Percentiles rank a stretch among this genome's conserved stretches.
These are phyloP conservation scores for Cornus controversa DNA, from an alignment of 148 eudicot species.

Conservation along the genomic window DNA sequence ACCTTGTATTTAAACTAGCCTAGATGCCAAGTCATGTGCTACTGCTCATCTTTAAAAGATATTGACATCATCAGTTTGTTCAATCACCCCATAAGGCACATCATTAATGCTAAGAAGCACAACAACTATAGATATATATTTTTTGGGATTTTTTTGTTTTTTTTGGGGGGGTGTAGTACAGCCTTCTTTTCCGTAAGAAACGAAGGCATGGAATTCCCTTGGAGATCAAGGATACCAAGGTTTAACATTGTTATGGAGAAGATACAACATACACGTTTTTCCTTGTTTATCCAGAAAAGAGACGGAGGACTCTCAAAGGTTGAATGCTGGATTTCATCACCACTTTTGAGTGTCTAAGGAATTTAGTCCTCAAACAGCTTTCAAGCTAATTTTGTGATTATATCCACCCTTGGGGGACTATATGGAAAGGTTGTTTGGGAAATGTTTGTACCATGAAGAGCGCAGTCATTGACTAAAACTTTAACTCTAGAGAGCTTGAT, in stretches of 20 bases:
- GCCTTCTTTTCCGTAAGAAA: background rate
- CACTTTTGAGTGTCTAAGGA: background rate
- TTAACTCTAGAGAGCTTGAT: background rate
- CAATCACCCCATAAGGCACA: no score
- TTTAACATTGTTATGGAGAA: background rate
- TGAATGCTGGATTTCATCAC: slow-evolving; percentile 2
- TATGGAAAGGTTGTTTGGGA: no score
- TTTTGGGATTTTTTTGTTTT: no score
- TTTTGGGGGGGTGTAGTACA: background rate
- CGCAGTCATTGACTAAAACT: background rate
- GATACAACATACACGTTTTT: background rate
- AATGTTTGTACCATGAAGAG: no score
- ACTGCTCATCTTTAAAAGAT: no score
- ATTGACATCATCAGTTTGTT: no score
- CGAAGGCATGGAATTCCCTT: background rate
- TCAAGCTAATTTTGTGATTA: background rate
- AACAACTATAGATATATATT: no score
- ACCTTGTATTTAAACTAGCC: no score
- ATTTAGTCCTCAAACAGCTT: slow-evolving; percentile 2
- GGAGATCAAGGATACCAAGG: slow-evolving; percentile 2
- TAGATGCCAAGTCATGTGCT: no score
- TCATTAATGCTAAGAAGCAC: no score
- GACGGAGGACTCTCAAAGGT: background rate
- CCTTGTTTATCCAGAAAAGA: background rate
- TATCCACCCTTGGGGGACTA: background rate